Percentiles rank a stretch among this genome's conserved stretches.
phyloP scores from a whole-genome alignment of 179 eudicot species.

The Patellifolia procumbens region DNA sequence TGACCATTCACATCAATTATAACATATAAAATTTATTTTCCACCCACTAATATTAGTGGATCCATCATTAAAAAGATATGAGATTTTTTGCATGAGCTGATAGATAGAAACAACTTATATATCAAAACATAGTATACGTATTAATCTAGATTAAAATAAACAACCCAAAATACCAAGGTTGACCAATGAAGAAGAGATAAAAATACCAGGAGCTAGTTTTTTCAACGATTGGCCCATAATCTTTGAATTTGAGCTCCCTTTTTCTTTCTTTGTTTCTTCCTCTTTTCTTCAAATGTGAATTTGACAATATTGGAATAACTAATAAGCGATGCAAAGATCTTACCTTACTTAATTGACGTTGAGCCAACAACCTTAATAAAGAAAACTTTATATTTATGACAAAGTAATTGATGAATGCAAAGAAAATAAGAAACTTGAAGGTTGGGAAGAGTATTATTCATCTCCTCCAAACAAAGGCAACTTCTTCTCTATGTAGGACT shows the following conservation, averaged over 20 bases:
- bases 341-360: background rate
- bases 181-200: background rate
- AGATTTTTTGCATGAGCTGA: background rate
- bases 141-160: background rate
- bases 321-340: background rate
- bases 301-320: background rate
- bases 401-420: background rate
- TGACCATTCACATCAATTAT: too few relatives aligned
- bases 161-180: background rate
- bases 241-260: slow-evolving; percentile 3
- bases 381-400: background rate
- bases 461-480: slow-evolving; percentile 31
- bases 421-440: slow-evolving; percentile 20
- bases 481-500: too few relatives aligned
- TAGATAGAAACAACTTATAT: too few relatives aligned
- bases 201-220: slow-evolving; percentile 42
- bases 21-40: too few relatives aligned
- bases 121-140: too few relatives aligned
- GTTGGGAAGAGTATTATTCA: slow-evolving; percentile 33
- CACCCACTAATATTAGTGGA: too few relatives aligned
- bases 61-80: too few relatives aligned
- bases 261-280: background rate
- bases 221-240: slow-evolving; percentile 49
- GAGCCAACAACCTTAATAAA: background rate
- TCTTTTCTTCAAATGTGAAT: background rate